Evolutionary conservation across 306 rosid species (phyloP), one percentile per base, ranked within the genome.

Genomic region (Sechiopsis laciniata): DNA sequence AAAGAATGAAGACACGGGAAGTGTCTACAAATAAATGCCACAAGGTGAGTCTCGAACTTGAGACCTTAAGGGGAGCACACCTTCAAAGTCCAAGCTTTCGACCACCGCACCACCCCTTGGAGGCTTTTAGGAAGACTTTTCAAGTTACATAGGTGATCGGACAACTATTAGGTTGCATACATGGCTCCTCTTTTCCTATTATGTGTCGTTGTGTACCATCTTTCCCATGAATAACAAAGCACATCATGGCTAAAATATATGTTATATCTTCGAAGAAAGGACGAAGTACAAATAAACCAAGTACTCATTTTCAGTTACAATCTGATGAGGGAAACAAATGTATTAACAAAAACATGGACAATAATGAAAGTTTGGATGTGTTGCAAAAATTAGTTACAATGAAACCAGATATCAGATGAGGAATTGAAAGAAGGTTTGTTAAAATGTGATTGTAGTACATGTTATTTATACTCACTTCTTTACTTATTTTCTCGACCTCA

Each of bases 391-490:
- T 19, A 68, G 42, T 46, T 68, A 14, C 14, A 48, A 2, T 3
- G 35, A 20, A 68, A 46, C 15, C 56, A 67, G 57, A 12, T 68
- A 22, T 19, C 19, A 48, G 40, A 68, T 68, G 57, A 48, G 35
- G 32, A 68, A 67, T 19, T 66, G 72, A 66, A 66, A 45, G 55
- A 20, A 72, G 40, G 63, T 59, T 37, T 55, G 4, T 53, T 75
- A 58, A 24, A 48, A 35, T 20, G 45, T 13, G 46, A 50, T 51
- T 12, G 17, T 54, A 52, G 1, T 15, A 55, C 20, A 48, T 51
- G 24, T 20, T 35, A 48, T 37, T 50, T 6, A 12, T 70, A 84
- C 95, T 88, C 74, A 90, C 96, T 76, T 87, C 83, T 76, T 74
- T 45, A 76, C 64, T 74, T 76, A 86, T 68, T 71, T 76, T 63